phyloP scores from a whole-genome alignment of 2,329 filamentous ascomycete species.

The Chlorencoelia australis region DNA sequence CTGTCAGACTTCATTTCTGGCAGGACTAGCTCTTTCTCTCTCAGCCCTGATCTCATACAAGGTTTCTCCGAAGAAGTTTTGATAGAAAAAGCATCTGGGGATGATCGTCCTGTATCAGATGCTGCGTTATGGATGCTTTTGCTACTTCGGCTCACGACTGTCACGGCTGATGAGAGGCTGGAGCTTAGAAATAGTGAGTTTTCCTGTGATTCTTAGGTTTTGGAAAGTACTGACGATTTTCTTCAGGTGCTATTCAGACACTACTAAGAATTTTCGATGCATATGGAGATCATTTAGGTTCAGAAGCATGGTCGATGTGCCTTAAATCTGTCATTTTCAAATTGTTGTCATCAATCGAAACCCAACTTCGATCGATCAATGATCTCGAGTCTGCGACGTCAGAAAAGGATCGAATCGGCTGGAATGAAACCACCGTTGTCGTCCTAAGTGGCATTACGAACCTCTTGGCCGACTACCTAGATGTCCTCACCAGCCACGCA shows the following conservation, averaged over 20 bases:
- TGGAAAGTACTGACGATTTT: constrained; percentile 25
- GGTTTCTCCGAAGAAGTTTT: constrained; percentile 47
- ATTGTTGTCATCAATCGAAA: constrained; percentile 61
- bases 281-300: constrained; percentile 69
- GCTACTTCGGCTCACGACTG: constrained; percentile 57
- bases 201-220: constrained; percentile 19
- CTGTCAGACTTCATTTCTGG: constrained; percentile 76
- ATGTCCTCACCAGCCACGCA: constrained; percentile 54
- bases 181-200: constrained; percentile 65
- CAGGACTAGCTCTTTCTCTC: constrained; percentile 46
- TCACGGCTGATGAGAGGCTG: constrained; percentile 60
- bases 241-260: constrained; percentile 69
- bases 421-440: constrained; percentile 66
- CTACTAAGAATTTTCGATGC: constrained; percentile 85
- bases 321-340: constrained; percentile 72
- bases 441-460: constrained; percentile 63
- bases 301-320: constrained; percentile 75
- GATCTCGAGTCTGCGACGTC: constrained; percentile 26
- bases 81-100: constrained; percentile 46
- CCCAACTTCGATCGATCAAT: constrained; percentile 36
- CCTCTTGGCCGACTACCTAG: constrained; percentile 67
- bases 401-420: constrained; percentile 42
- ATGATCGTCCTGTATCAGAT: constrained; percentile 50
- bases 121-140: constrained; percentile 72
- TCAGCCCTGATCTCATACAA: constrained; percentile 46